Percentiles rank a stretch among this genome's conserved stretches.
These are phyloP conservation scores for Emericellopsis cladophorae DNA, from an alignment of 2,329 filamentous ascomycete species.

Conservation along the genomic window DNA sequence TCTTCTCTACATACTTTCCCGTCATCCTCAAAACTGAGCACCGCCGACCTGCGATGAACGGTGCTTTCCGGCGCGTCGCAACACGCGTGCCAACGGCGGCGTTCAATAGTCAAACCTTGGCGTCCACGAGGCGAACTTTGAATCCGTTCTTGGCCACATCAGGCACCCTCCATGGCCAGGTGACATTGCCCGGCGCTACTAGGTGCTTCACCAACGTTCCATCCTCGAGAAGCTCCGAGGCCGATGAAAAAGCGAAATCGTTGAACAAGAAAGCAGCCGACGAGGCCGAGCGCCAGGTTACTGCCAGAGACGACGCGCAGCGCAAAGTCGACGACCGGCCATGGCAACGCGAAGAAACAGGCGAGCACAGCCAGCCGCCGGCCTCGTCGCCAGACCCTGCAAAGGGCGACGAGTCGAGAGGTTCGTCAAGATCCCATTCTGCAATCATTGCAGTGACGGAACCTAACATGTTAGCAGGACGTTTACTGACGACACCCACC, in stretches of 20 bases:
- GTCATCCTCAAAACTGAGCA: neutral
- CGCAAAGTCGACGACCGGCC: constrained; percentile 47
- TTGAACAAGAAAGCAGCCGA: constrained; percentile 18
- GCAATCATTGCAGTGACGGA: neutral
- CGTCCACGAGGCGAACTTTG: neutral
- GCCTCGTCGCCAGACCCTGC: constrained; percentile 13
- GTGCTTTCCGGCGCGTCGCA: neutral
- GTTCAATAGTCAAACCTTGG: too few relatives aligned
- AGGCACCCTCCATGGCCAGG: neutral
- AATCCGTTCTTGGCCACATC: neutral
- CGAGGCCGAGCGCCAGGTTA: constrained; percentile 22
- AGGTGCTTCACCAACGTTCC: neutral
- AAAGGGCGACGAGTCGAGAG: constrained; percentile 15
- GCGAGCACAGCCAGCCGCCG: constrained; percentile 19
- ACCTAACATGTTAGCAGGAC: constrained; percentile 31
- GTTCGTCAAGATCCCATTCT: constrained; percentile 7
- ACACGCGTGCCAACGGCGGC: neutral
- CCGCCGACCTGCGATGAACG: neutral
- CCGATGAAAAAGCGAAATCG: constrained; percentile 13
- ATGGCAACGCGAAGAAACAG: constrained; percentile 53
- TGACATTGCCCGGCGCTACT: neutral
- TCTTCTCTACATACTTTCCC: neutral
- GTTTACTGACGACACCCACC: constrained; percentile 69
- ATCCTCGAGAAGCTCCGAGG: neutral
- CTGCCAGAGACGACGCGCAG: constrained; percentile 20